Conservation (phyloP, 192 early-diverging fungal genomes). For the Neocallimastix lanati region DNA sequence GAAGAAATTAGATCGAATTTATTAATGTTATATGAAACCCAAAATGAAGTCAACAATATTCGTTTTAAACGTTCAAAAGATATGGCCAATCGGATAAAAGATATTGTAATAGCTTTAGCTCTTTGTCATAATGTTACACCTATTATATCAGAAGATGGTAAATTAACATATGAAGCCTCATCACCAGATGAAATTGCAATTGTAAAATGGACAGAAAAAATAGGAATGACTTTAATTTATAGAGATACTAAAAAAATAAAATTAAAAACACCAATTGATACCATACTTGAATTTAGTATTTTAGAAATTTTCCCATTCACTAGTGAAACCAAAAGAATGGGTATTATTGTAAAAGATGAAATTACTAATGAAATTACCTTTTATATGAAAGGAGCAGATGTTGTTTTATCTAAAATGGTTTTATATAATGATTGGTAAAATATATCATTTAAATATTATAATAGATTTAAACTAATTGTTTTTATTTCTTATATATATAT, state of each 20-base stretch:
- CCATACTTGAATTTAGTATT: conserved; percentile 48
- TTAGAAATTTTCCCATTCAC: conserved; percentile 96
- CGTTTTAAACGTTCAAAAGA: conserved; percentile 49
- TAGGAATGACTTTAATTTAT: conserved; percentile 63
- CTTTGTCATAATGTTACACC: conserved; percentile 85
- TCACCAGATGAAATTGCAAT: conserved; percentile 94
- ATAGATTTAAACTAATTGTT: no score
- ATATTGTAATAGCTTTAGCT: conserved; percentile 74
- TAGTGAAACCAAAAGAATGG: conserved; percentile 95
- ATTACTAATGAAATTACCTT: conserved; percentile 61
- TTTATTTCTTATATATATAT: no score
- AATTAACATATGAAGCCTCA: conserved; percentile 76
- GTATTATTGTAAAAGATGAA: conserved; percentile 62
- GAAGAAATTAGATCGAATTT: conserved; percentile 66
- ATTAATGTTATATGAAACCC: conserved; percentile 12
- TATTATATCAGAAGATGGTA: conserved; percentile 30
- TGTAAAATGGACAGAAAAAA: conserved; percentile 74
- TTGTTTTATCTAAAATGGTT: not conserved
- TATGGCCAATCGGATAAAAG: conserved; percentile 64
- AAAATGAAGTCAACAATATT: not conserved
- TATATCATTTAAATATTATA: no score
- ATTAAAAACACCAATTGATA: conserved; percentile 1
- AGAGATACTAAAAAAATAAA: conserved; percentile 50
- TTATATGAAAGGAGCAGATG: conserved; percentile 72
- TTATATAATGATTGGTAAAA: not conserved